A percentile compares a stretch with the other conserved stretches of the same genome.
These are phyloP conservation scores for Kodamaea fukazawae DNA, from an alignment of 805 yeast genomes.

Conservation along the genomic window DNA sequence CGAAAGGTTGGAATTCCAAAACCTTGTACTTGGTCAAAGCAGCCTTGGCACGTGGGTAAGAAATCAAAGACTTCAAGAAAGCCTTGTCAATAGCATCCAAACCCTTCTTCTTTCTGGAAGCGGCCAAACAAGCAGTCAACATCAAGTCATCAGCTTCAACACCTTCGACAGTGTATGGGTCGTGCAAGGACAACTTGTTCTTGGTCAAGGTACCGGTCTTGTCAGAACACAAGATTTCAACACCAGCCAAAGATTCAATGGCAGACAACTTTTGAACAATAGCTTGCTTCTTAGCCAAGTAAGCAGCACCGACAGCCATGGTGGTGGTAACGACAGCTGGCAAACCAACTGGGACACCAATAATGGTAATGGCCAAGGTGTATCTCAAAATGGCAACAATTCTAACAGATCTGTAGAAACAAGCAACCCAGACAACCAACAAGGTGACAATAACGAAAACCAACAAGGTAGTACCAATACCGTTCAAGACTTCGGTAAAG, in stretches of 20 bases:
- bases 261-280: slow-evolving; percentile 96
- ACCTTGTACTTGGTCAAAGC: slow-evolving; percentile 93
- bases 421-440: slow-evolving; percentile 86
- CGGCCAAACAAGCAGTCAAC: slow-evolving; percentile 97
- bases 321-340: slow-evolving; percentile 98
- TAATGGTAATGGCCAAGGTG: slow-evolving; percentile 92
- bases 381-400: slow-evolving; percentile 87
- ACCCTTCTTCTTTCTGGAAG: slow-evolving; percentile 97
- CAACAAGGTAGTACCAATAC: slow-evolving; percentile 90
- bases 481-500: slow-evolving; percentile 95
- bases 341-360: slow-evolving; percentile 98
- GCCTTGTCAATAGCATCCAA: slow-evolving; percentile 97
- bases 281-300: slow-evolving; percentile 95
- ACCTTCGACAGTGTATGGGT: slow-evolving; percentile 97
- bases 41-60: slow-evolving; percentile 88
- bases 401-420: slow-evolving; percentile 88
- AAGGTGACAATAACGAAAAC: slow-evolving; percentile 86
- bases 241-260: slow-evolving; percentile 96
- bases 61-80: slow-evolving; percentile 84
- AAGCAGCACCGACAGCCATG: slow-evolving; percentile 99
- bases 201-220: slow-evolving; percentile 97
- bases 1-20: slow-evolving; percentile 94
- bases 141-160: slow-evolving; percentile 93
- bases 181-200: slow-evolving; percentile 93
- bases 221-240: slow-evolving; percentile 95